These are phyloP conservation scores for Leptomonas pyrrhocoris DNA, from an alignment of 208 protist genomes.

Conservation along the genomic window DNA sequence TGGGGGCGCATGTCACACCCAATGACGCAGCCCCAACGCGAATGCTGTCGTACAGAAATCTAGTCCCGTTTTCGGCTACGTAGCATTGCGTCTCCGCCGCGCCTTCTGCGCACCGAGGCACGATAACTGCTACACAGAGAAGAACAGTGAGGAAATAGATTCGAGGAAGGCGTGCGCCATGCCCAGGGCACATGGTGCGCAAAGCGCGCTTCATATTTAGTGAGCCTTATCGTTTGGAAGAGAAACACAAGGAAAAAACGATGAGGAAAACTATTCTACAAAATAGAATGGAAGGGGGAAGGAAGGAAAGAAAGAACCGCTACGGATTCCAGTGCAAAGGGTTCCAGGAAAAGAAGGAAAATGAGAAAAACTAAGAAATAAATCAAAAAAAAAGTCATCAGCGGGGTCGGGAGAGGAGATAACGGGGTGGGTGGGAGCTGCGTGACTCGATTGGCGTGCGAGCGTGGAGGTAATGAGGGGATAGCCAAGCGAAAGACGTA, in stretches of 20 bases:
- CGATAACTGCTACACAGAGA: neutral
- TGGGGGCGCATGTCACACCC: neutral
- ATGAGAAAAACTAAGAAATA: neutral
- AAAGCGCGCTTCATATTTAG: too few relatives aligned
- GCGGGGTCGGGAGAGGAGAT: neutral
- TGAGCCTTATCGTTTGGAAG: neutral
- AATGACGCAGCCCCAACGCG: neutral
- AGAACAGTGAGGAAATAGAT: neutral
- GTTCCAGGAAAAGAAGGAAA: neutral
- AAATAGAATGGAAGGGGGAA: conserved; percentile 10
- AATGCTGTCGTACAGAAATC: neutral
- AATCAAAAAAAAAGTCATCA: neutral
- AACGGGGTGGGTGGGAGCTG: too few relatives aligned
- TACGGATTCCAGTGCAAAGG: neutral
- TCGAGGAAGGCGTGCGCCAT: neutral
- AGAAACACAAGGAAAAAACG: neutral
- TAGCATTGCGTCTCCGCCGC: neutral
- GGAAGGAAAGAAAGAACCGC: conserved; percentile 14
- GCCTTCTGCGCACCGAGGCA: neutral
- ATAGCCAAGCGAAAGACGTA: too few relatives aligned
- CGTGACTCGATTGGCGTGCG: too few relatives aligned
- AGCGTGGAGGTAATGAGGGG: too few relatives aligned
- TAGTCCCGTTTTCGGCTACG: neutral
- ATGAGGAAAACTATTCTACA: conserved; percentile 1
- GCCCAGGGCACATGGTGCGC: neutral